A percentile compares a stretch with the other conserved stretches of the same genome.
These are phyloP conservation scores for Anastatica hierochuntica DNA, from an alignment of 345 rosid species.

Conservation along the genomic window DNA sequence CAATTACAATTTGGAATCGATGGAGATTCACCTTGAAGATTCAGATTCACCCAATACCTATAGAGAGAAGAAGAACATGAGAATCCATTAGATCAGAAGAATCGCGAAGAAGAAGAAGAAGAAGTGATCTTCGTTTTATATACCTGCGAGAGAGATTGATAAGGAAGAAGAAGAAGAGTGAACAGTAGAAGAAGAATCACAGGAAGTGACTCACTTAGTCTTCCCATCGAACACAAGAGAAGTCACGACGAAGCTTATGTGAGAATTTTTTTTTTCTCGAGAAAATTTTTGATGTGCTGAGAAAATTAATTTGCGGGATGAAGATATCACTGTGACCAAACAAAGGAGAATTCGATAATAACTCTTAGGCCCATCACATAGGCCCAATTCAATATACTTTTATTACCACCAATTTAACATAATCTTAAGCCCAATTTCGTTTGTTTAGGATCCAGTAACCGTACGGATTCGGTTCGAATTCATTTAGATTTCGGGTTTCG, in stretches of 20 bases:
- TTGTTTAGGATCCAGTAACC: too few relatives aligned
- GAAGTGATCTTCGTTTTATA: background rate
- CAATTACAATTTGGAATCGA: background rate
- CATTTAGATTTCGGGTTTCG: too few relatives aligned
- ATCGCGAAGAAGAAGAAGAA: background rate
- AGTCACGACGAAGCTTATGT: background rate
- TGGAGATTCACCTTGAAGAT: slow-evolving; percentile 30
- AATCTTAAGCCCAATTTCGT: background rate
- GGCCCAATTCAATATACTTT: too few relatives aligned
- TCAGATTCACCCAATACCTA: slow-evolving; percentile 34
- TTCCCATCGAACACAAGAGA: slow-evolving; percentile 15
- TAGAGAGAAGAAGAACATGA: background rate
- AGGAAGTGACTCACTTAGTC: slow-evolving; percentile 11
- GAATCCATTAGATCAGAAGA: background rate
- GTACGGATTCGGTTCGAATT: too few relatives aligned
- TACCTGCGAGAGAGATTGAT: slow-evolving; percentile 29
- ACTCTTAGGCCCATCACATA: background rate
- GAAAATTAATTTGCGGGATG: background rate
- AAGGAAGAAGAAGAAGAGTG: background rate
- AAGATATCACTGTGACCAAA: slow-evolving; percentile 15
- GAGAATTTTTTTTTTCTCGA: background rate
- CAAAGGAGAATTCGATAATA: background rate
- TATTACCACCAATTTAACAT: too few relatives aligned
- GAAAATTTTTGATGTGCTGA: background rate
- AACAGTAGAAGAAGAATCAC: slow-evolving; percentile 16